These are phyloP conservation scores for Nicotiana rustica DNA, from an alignment of 305 asterid species.

Conservation along the genomic window DNA sequence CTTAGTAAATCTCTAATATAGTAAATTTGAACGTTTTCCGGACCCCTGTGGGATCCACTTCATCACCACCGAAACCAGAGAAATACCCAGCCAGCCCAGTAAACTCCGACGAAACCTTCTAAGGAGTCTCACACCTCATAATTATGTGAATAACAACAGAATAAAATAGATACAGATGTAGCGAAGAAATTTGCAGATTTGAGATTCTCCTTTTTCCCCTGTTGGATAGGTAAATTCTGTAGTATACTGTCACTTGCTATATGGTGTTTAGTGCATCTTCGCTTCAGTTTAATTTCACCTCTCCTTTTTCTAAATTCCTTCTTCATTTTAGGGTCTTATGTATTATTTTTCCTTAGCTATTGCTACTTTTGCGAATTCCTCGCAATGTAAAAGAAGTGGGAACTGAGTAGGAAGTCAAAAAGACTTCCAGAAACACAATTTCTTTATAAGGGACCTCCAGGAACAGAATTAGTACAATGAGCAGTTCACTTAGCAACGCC, in stretches of 20 bases:
- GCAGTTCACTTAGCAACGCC: neutral
- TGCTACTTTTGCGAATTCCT: slow-evolving; percentile 7
- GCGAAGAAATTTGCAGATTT: neutral
- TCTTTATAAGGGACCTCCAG: neutral
- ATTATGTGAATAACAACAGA: neutral
- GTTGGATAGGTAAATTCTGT: neutral
- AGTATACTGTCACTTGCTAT: slow-evolving; percentile 20
- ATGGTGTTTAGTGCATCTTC: neutral
- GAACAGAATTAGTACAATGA: slow-evolving; percentile 3
- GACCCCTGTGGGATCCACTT: slow-evolving; percentile 20
- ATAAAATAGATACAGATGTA: neutral
- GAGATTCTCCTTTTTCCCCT: neutral
- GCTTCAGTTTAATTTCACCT: neutral
- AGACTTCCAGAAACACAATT: neutral
- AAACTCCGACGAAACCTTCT: neutral
- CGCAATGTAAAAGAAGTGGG: neutral
- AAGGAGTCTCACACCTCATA: neutral
- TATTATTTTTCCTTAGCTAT: neutral
- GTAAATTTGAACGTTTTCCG: neutral
- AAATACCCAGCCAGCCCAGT: slow-evolving; percentile 24
- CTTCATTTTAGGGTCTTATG: neutral
- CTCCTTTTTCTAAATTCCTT: neutral
- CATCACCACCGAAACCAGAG: neutral
- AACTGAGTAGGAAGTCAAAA: neutral
- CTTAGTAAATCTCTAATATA: neutral